Base-by-base conservation (phyloP, 2,329 filamentous ascomycete genomes). In the Nothopassalora personata region DNA sequence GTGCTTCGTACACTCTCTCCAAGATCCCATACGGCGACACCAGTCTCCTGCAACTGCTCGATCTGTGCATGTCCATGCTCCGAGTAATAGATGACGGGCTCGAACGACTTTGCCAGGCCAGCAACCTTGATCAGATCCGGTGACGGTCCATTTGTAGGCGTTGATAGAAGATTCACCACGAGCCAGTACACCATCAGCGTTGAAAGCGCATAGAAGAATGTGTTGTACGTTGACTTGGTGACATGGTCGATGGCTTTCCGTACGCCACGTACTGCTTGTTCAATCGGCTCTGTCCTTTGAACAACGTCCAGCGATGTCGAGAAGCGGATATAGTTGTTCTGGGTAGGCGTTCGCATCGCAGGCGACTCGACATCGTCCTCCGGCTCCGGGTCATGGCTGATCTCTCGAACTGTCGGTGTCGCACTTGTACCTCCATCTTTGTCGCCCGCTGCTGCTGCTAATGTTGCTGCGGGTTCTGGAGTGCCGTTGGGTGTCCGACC, bases 71-170 rank as follows among this genome's bases (percentile, higher is more conserved):
- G 86, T 8, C 91, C 91, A 71, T 92, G 89, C 70, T 97, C 91
- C 0, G 91, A 96, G 72, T 95, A 96, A 77, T 94, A 94, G 62
- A 97, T 95, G 48, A 97, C 82, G 5, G 93, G 93, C 73, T 97
- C 93, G 70, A 97, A 96, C 9, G 91, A 91, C 68, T 90, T 90
- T 52, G 92, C 92, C 64, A 97, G 84, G 54, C 88, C 87, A 4
- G 92, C 92, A 27, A 97, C 88, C 73, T 96, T 96, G 71, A 96
- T 88, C 15, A 97, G 81, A 71, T 97, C 92, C 0, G 90, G 90
- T 1, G 89, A 87, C 0, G 89, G 84, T 11, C 80, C 85, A 39
- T 83, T 80, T 5, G 79, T 74, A 31, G 85, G 87, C 10, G 91
- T 89, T 59, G 88, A 81, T 54, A 90, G 83, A 15, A 95, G 76